A percentile compares a stretch with the other conserved stretches of the same genome.
Conservation (phyloP, 441 rosid genomes). For the Populus hybrid region DNA sequence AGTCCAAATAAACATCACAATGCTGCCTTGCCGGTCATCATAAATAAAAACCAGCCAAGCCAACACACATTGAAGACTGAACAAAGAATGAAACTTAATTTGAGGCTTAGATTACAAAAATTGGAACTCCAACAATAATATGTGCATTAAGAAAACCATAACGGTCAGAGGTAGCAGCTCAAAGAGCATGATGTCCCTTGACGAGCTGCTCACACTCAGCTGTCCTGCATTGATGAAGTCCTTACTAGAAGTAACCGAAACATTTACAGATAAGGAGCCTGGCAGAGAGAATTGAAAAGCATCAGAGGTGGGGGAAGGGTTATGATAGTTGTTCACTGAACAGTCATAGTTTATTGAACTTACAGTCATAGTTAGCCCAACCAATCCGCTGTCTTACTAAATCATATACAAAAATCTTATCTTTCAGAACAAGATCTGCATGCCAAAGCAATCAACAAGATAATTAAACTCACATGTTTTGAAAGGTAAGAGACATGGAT, state of each 20-base stretch:
- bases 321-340: neutral
- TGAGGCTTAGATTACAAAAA: conserved; percentile 32
- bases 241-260: conserved; percentile 62
- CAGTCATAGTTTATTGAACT: conserved; percentile 17
- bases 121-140: conserved; percentile 27
- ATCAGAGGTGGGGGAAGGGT: neutral
- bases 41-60: conserved; percentile 30
- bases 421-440: conserved; percentile 90
- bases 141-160: conserved; percentile 36
- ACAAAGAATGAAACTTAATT: conserved; percentile 28
- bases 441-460: conserved; percentile 13
- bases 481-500: neutral
- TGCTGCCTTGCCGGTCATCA: conserved; percentile 21
- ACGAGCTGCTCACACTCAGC: conserved; percentile 46
- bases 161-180: conserved; percentile 36
- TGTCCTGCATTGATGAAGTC: conserved; percentile 82
- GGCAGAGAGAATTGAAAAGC: neutral
- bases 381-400: conserved; percentile 81
- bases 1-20: conserved; percentile 10
- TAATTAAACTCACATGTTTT: neutral
- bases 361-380: conserved; percentile 94
- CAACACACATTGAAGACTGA: conserved; percentile 4
- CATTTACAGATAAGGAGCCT: conserved; percentile 85
- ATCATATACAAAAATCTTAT: conserved; percentile 89
- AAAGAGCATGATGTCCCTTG: conserved; percentile 42